Base-by-base conservation (phyloP, 2,329 filamentous ascomycete genomes). In the Pyricularia sp. region DNA sequence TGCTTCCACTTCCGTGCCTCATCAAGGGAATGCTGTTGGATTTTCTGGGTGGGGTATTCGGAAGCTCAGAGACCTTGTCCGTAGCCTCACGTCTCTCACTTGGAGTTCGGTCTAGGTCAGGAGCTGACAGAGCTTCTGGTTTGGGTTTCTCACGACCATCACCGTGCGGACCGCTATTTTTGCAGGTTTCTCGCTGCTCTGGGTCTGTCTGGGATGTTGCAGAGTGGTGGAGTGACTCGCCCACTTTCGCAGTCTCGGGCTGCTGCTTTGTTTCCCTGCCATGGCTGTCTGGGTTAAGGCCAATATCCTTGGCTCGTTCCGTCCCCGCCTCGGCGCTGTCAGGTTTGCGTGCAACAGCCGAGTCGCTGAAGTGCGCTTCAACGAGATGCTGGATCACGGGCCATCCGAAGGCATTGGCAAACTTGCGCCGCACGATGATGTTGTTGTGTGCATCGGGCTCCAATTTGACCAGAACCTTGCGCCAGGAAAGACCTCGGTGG, bases 381-480 rank as follows among this genome's bases (percentile, higher is more conserved):
- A 94, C 93, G 24, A 97, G 78, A 76, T 99, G 94, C 76, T 97
- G 93, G 62, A 97, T 81, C 0, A 99, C 94, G 0, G 94, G 94
- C 94, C 94, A 99, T 2, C 94, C 94, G 71, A 96, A 96, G 0
- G 94, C 94, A 72, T 99, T 99, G 65, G 92, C 88, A 74, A 99
- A 99, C 88, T 92, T 96, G 65, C 94, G 88, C 19, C 94, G 88
- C 28, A 99, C 94, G 66, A 97, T 89, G 69, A 99, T 96, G 75
- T 99, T 99, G 76, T 99, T 99, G 78, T 99, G 94, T 0, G 94
- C 94, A 75, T 99, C 94, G 0, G 94, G 94, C 73, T 99, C 93
- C 2, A 99, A 81, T 64, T 94, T 89, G 16, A 99, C 94, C 4
- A 99, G 84, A 1, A 99, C 94, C 74, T 99, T 99, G 60, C 94